Evolutionary conservation across 192 early-diverging fungal genomes (phyloP), one percentile per base, ranked within the genome.

Genomic region (Coemansia sp.): DNA sequence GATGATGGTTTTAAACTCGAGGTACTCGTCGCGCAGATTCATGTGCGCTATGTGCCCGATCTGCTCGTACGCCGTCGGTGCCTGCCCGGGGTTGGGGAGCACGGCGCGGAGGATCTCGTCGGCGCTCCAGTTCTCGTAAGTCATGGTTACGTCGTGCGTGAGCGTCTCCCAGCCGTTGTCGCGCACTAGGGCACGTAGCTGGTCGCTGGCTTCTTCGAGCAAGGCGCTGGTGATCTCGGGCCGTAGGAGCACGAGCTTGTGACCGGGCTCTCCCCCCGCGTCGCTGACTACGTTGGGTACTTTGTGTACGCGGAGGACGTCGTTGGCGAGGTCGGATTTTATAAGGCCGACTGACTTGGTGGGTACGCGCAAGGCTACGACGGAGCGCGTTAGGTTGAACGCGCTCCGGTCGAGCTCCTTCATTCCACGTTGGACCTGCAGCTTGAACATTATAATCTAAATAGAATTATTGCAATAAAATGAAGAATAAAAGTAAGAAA

Each of bases 21-120:
- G 75, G 45, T 90, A 91, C 74, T 97, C 89, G 29, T 95, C 92
- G 46, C 95, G 89, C 53, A 99, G 73, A 75, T 99, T 99, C 86
- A 99, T 88, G 69, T 99, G 98, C 2, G 97, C 95, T 69, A 99
- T 98, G 77, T 99, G 97, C 5, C 94, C 94, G 59, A 92, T 88
- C 24, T 88, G 84, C 40, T 94, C 93, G 70, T 91, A 95, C 3
- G 95, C 89, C 17, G 92, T 89, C 6, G 95, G 96, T 3, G 93
- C 88, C 61, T 97, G 93, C 37, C 87, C 64, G 10, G 90, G 85
- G 36, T 90, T 88, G 2, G 97, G 97, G 2, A 99, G 74, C 6
- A 99, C 87, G 8, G 97, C 91, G 35, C 89, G 80, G 33, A 99
- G 78, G n/a, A 99, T 86, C 64, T 99, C 93, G 56, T 99, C 95